Conservation (phyloP, 805 yeast genomes). For the Candida morakotiae region DNA sequence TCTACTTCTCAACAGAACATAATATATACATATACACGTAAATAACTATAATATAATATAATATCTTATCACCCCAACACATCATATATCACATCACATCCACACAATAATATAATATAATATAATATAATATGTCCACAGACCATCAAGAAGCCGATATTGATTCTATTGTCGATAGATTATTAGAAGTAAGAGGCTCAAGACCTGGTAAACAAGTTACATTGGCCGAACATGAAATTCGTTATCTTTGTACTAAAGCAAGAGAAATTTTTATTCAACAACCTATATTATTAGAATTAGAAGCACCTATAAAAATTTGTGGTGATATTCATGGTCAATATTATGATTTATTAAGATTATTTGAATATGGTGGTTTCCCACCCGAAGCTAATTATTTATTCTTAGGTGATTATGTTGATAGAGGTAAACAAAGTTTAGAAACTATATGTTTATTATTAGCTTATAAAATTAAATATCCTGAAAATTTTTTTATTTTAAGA, state of each 20-base stretch:
- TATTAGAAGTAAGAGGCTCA: slow-evolving; percentile 95
- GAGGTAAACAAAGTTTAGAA: slow-evolving; percentile 96
- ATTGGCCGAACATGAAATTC: slow-evolving; percentile 88
- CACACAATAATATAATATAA: too few species aligned
- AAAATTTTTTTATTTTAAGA: slow-evolving; percentile 91
- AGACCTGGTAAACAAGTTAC: slow-evolving; percentile 98
- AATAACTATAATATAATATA: too few species aligned
- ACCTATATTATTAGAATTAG: slow-evolving; percentile 91
- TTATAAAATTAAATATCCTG: slow-evolving; percentile 96
- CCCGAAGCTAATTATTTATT: slow-evolving; percentile 97
- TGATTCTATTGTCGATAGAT: slow-evolving; percentile 94
- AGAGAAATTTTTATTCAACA: slow-evolving; percentile 97
- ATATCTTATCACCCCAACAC: too few species aligned
- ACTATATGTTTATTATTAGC: slow-evolving; percentile 92
- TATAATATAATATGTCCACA: too few species aligned
- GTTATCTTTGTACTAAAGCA: slow-evolving; percentile 94
- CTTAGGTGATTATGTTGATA: slow-evolving; percentile 95
- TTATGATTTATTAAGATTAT: slow-evolving; percentile 89
- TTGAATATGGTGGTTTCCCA: slow-evolving; percentile 98
- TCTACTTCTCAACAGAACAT: too few species aligned
- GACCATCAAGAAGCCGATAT: slow-evolving; percentile 77
- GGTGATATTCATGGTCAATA: slow-evolving; percentile 99
- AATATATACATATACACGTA: too few species aligned
- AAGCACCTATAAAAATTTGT: slow-evolving; percentile 95
- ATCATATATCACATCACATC: too few species aligned